phyloP scores from a whole-genome alignment of 805 yeast species.

The Zygoascus flipseniorum region DNA sequence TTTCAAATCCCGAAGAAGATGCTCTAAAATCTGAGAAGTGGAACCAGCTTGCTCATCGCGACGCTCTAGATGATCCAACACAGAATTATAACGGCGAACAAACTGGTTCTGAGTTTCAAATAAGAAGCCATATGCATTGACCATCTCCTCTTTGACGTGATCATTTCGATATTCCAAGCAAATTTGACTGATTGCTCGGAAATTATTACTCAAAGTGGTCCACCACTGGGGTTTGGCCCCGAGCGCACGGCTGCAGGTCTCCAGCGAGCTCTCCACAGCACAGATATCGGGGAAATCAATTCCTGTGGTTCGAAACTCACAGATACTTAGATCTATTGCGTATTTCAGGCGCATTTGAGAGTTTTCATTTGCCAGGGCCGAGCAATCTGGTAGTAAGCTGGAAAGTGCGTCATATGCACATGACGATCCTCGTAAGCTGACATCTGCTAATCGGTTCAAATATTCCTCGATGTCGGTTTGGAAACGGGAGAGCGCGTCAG shows the following conservation, averaged over 20 bases:
- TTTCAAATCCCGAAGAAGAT: background rate
- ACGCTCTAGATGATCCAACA: background rate
- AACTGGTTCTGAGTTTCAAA: slow-evolving; percentile 8
- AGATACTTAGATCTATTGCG: slow-evolving; percentile 21
- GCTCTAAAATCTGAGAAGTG: background rate
- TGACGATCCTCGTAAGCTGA: background rate
- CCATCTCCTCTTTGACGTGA: slow-evolving; percentile 11
- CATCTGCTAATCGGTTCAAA: background rate
- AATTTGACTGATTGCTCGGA: slow-evolving; percentile 42
- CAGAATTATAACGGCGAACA: background rate
- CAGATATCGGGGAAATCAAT: slow-evolving; percentile 22
- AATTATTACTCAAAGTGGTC: slow-evolving; percentile 66
- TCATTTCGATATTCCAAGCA: slow-evolving; percentile 31
- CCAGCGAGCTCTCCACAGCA: background rate
- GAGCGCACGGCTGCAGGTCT: slow-evolving; percentile 19
- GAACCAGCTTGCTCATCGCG: background rate
- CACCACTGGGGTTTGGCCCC: slow-evolving; percentile 45
- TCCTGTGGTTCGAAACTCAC: slow-evolving; percentile 25
- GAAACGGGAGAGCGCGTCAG: too few relatives aligned
- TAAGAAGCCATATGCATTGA: slow-evolving; percentile 7
- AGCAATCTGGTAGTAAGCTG: background rate
- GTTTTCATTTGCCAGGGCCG: background rate
- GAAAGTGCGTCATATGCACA: background rate
- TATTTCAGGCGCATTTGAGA: slow-evolving; percentile 4
- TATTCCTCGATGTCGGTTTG: background rate